Evolutionary conservation across 345 rosid species (phyloP).

Genomic region (Murraya paniculata): DNA sequence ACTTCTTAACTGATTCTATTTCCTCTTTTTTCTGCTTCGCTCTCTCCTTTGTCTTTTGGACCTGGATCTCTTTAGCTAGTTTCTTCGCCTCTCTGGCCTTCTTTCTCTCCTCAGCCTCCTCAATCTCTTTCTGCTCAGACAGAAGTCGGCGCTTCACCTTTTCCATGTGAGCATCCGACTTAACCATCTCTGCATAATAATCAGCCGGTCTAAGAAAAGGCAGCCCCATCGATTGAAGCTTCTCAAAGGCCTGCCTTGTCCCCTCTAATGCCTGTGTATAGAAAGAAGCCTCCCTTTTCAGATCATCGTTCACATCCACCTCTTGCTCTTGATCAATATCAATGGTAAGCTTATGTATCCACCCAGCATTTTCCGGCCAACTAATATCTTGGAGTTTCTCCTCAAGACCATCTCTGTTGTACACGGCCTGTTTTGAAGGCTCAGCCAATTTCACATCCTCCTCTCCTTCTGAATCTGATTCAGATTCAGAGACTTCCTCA

Average conservation of each 20-base stretch:
- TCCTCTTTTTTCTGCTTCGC: slow-evolving; percentile 67
- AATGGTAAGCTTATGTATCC: slow-evolving; percentile 67
- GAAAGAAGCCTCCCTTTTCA: slow-evolving; percentile 66
- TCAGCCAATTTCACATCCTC: slow-evolving; percentile 54
- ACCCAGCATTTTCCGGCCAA: slow-evolving; percentile 68
- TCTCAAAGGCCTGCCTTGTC: slow-evolving; percentile 57
- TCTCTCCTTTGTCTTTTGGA: slow-evolving; percentile 75
- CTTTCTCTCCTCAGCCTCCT: slow-evolving; percentile 89
- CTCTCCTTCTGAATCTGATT: slow-evolving; percentile 53
- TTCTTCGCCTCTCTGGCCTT: slow-evolving; percentile 82
- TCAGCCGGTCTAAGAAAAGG: slow-evolving; percentile 81
- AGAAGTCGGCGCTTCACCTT: slow-evolving; percentile 76
- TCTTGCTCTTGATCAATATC: slow-evolving; percentile 63
- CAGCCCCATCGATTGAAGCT: slow-evolving; percentile 51
- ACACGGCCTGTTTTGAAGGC: slow-evolving; percentile 59
- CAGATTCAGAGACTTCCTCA: slow-evolving; percentile 38
- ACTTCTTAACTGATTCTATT: slow-evolving; percentile 74
- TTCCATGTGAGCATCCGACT: slow-evolving; percentile 74
- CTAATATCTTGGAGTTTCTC: slow-evolving; percentile 80
- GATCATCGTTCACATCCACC: slow-evolving; percentile 88
- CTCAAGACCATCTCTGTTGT: slow-evolving; percentile 57
- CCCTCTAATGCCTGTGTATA: slow-evolving; percentile 83
- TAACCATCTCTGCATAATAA: slow-evolving; percentile 91
- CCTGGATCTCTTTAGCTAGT: slow-evolving; percentile 74
- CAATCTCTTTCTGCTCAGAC: slow-evolving; percentile 61